Percentiles rank a stretch among this genome's conserved stretches.
phyloP scores from a whole-genome alignment of 345 rosid species.

The Eucalyptus lansdowneana region DNA sequence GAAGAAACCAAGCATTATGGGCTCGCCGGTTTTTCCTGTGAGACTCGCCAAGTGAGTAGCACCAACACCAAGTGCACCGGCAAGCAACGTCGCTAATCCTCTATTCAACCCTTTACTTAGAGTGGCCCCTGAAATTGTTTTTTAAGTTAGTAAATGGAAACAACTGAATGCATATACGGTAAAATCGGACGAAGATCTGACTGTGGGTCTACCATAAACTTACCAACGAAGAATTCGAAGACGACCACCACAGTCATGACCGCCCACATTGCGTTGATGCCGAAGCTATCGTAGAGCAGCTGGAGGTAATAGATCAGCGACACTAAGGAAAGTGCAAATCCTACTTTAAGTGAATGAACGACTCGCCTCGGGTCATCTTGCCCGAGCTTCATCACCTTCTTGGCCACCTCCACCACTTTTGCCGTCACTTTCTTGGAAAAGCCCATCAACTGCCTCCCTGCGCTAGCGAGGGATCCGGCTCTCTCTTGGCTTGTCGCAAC shows the following conservation, averaged over 20 bases:
- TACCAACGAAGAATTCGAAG: slow-evolving; percentile 72
- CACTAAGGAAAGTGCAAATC: slow-evolving; percentile 51
- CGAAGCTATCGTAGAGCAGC: slow-evolving; percentile 50
- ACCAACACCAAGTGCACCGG: slow-evolving; percentile 51
- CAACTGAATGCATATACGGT: neutral
- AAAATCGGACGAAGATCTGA: neutral
- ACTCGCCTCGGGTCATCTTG: slow-evolving; percentile 75
- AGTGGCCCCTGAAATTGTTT: slow-evolving; percentile 25
- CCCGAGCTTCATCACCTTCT: slow-evolving; percentile 21
- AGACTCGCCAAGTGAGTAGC: slow-evolving; percentile 46
- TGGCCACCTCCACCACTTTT: neutral
- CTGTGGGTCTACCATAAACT: neutral
- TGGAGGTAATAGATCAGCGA: slow-evolving; percentile 44
- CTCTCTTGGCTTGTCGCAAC: neutral
- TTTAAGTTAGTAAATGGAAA: neutral
- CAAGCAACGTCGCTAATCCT: slow-evolving; percentile 53
- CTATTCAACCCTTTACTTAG: slow-evolving; percentile 58
- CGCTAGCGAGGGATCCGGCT: neutral
- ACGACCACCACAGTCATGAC: slow-evolving; percentile 79
- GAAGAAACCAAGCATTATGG: slow-evolving; percentile 43
- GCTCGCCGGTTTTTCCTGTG: slow-evolving; percentile 37
- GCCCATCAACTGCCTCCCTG: neutral
- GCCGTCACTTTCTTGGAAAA: neutral
- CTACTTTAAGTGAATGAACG: slow-evolving; percentile 60
- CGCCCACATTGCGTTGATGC: slow-evolving; percentile 68